Evolutionary conservation across 1,284 basidiomycete species (phyloP), one percentile per base, ranked within the genome.

Genomic region (Moniliophthora roreri): DNA sequence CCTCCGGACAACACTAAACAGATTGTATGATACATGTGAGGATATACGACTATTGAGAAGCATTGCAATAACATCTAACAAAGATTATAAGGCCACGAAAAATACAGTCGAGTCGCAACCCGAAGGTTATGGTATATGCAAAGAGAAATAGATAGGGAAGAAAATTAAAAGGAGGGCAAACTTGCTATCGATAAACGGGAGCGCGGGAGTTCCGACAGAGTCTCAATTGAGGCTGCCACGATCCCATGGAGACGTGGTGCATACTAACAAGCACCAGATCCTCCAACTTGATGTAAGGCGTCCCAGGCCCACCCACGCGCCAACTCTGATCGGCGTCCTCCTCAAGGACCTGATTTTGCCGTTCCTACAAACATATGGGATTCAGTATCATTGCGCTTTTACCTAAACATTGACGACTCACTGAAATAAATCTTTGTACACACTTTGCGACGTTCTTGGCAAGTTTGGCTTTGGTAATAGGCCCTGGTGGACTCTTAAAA

Each of bases 241-340:
- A 84, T 13, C 87, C 88, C 69, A 86, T 82, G 9, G 85, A 87
- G 48, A 90, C 87, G 56, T 90, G 87, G 67, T 90, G 87, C 48
- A 91, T 78, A 58, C 85, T 85, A 58, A 90, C 82, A 42, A 90
- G 76, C 44, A 84, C 69, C 46, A 90, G 71, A 62, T 90, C 80
- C 38, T 84, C 83, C 11, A 87, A 69, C 39, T 66, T 77, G 66
- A 90, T 85, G 56, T 76, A 70, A 42, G 69, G 56, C 13, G 62
- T 62, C 4, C 65, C 69, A 11, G 65, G 62, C 4, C 65, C 69
- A 15, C 85, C 86, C n/a, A 90, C 77, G 57, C 71, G 73, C 87
- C 85, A 90, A 35, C 67, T 67, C 11, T 61, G 60, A 60, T 87
- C 80, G 7, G 76, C 73, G 16, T 82, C 82, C 18, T 84, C 82